Conservation (phyloP, 1,139 yeast genomes). For the Geotrichum macrosporum region DNA sequence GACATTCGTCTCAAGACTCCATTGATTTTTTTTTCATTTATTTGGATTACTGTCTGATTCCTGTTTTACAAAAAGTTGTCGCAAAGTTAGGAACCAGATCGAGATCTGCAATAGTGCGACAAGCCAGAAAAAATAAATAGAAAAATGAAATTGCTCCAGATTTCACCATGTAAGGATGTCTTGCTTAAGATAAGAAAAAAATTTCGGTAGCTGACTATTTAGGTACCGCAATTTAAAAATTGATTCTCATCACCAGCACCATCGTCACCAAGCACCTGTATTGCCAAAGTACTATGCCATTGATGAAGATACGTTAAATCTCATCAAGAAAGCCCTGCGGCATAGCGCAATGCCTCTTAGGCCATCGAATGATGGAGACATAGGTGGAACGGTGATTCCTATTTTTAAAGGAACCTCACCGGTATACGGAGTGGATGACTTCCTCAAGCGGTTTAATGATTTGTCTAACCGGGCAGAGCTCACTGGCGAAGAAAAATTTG, state of each 20-base stretch:
- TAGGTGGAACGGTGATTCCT: constrained; percentile 4
- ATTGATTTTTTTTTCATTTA: too few relatives aligned
- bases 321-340: constrained; percentile 16
- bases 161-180: background rate
- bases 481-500: constrained; percentile 17
- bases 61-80: too few relatives aligned
- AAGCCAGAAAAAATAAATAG: too few relatives aligned
- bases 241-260: constrained; percentile 1
- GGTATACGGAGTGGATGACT: constrained; percentile 13
- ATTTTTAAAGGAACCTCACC: constrained; percentile 14
- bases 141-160: background rate
- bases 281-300: constrained; percentile 18
- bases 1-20: too few relatives aligned
- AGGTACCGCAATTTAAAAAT: background rate
- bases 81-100: too few relatives aligned
- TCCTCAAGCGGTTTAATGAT: constrained; percentile 10
- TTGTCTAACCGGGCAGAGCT: constrained; percentile 9
- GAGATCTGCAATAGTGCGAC: too few relatives aligned
- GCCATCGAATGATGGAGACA: background rate
- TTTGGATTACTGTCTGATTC: too few relatives aligned
- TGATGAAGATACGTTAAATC: constrained; percentile 16
- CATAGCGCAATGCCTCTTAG: constrained; percentile 13
- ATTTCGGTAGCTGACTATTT: background rate
- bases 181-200: background rate
- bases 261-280: background rate